Base-by-base conservation (phyloP, 2,329 filamentous ascomycete species). In the Fusarium staphyleae region DNA sequence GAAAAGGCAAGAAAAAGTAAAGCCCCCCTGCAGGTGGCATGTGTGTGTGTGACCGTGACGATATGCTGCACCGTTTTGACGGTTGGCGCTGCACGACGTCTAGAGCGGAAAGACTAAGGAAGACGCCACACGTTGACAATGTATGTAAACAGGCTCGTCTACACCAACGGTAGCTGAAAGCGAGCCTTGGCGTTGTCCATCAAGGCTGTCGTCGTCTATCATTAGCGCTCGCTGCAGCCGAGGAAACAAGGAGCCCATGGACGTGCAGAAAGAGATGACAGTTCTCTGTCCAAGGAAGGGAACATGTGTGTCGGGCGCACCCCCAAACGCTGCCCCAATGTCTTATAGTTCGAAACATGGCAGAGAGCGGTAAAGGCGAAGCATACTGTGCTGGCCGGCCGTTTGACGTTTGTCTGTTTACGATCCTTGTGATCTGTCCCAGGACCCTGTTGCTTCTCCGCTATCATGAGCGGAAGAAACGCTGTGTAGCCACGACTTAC, bases 101-200 rank as follows among this genome's bases (percentile, higher is more conserved):
- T 12, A 16, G 26, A 18, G 37, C 9, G 22, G 26, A 22, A 12
- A 12, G 16, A 5, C 5, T 24, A 8, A 24, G 22, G 26, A 13
- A 16, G 37, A n/a, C 37, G 37, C 37, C 14, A 41, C 37, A 29
- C 37, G 12, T 24, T 41, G 55, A 55, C 58, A 61, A 61, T 61
- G 61, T 32, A 61, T 61, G 61, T 32, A 40, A 36, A 59, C 40
- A 59, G 33, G 53, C 49, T 45, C 18, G 59, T 62, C 58, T 59
- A 32, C 58, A 59, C 58, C 53, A 42, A 59, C 53, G 24, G 53
- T 62, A 49, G 45, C 57, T 62, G 36, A 30, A 15, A 46, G 54
- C 50, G 42, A 55, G 52, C 47, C 42, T 48, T 62, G 54, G 49
- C 49, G 35, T 33, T 33, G 39, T 16, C 18, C 40, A 24, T 19